Evolutionary conservation across 1,284 basidiomycete species (phyloP), one percentile per base, ranked within the genome.

Genomic region (Blastosporella zonata): DNA sequence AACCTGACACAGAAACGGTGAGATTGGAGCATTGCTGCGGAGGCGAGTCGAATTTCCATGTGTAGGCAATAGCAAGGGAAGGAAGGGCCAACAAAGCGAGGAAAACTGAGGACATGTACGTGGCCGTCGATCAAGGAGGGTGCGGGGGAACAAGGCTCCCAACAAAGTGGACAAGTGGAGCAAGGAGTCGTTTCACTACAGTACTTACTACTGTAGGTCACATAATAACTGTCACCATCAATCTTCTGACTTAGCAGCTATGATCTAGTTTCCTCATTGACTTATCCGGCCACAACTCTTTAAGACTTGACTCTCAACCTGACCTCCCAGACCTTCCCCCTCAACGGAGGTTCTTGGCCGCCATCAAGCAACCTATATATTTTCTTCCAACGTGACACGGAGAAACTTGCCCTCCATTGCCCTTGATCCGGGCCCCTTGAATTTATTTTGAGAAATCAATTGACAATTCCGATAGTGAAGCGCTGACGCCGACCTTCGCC

Each of bases 11-110:
- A 22, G 68, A 56, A 23, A 90, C 65, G 35, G 77, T 74, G 28
- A 88, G 72, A 57, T 81, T 77, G 45, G 68, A 59, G 63, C 87
- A 90, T 67, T 89, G 87, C 42, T 72, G 62, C 0, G 87, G 84
- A 15, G 71, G 62, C 50, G 58, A 67, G 8, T 72, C 66, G 63
- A 89, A 81, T 28, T 70, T 67, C 76, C 85, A 90, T 6, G 80
- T 74, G 61, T 77, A 86, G n/a, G 78, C 78, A 27, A 57, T 36
- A 46, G 62, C 57, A 58, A 62, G 59, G 37, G 64, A 57, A 23
- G 69, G 65, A 12, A 65, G 47, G 31, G 61, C 58, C 27, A 71
- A 59, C 37, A 66, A 52, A 17, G 57, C 50, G 12, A 63, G 46
- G 34, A 59, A 35, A 13, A 56, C 23, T 18, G 46, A 25, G 7